Conservation (phyloP, 805 yeast species). For the Blastobotrys chiropterorum region DNA sequence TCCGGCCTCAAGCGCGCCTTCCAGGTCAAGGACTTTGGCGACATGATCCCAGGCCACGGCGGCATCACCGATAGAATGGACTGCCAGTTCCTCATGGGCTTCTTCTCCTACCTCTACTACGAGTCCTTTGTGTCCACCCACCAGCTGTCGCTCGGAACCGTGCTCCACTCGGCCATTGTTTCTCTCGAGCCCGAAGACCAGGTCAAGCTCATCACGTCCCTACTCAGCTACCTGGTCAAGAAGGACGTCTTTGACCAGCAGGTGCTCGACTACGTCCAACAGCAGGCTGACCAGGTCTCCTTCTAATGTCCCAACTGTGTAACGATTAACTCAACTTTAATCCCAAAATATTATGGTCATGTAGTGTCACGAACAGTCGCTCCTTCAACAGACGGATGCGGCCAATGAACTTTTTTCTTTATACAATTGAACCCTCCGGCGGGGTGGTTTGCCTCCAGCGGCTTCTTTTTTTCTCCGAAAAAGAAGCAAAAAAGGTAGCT, state of each 20-base stretch:
- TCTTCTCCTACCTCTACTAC: constrained; percentile 84
- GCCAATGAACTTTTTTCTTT: too few species aligned
- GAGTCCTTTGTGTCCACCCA: constrained; percentile 81
- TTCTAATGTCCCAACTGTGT: not conserved
- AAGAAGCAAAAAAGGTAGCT: too few species aligned
- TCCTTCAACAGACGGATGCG: not conserved
- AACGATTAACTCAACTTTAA: not conserved
- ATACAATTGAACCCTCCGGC: too few species aligned
- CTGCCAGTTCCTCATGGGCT: constrained; percentile 97
- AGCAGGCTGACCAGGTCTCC: not conserved
- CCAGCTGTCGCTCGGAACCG: constrained; percentile 53
- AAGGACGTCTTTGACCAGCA: constrained; percentile 21
- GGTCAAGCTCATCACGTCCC: constrained; percentile 50
- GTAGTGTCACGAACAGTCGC: too few species aligned
- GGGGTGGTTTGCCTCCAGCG: too few species aligned
- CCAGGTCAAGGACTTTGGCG: constrained; percentile 95
- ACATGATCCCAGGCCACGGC: constrained; percentile 98
- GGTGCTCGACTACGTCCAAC: not conserved
- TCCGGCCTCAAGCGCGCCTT: constrained; percentile 96
- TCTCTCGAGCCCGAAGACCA: constrained; percentile 64
- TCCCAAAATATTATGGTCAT: too few species aligned
- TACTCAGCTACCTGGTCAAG: constrained; percentile 46
- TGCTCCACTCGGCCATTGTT: constrained; percentile 69
- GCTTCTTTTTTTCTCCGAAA: too few species aligned
- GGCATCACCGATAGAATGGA: constrained; percentile 97